Base-by-base conservation (phyloP, 2,329 filamentous ascomycete species). In the Didymella lethalis region DNA sequence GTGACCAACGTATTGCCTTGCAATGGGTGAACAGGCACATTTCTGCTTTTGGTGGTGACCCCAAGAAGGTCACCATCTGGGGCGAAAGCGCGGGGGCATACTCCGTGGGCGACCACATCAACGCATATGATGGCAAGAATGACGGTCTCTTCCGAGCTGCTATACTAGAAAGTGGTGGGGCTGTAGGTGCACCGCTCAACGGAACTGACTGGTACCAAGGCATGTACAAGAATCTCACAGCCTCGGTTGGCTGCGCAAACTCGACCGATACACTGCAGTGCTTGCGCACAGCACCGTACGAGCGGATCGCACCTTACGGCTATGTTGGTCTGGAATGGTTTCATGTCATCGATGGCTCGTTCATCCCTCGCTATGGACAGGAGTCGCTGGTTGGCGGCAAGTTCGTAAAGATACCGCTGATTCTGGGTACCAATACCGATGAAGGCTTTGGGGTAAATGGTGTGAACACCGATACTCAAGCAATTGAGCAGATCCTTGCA, bases 11-110 rank as follows among this genome's bases (percentile, higher is more conserved):
- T 5, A 79, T 83, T 12, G 77, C 84, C 0, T 69, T 91, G 45
- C 69, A 83, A 45, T 90, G 88, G 88, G 81, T 90, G 0, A 80
- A 85, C 64, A 76, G 81, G 20, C 78, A 90, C 59, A 88, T 90
- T n/a, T 63, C 64, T 2, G 34, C 67, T 0, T 76, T 75, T 36
- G 71, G 86, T 2, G 86, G 87, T 0, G 82, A 88, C 61, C 83
- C 85, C 0, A 64, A 80, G 10, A 85, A 86, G 63, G 82, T 89
- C 18, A 83, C 87, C 0, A 82, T 89, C 36, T 84, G 87, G 66
- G 86, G 87, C 2, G 81, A 81, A 8, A 88, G 84, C 0, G 85
- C 87, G 1, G 87, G 87, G 4, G 86, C 82, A 2, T 86, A 85
- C 6, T 86, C 84, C 2, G 85, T 88, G 0, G 69, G 69, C 18